A percentile compares a stretch with the other conserved stretches of the same genome.
These are phyloP conservation scores for Xanthoconium purpureum DNA, from an alignment of 768 basidiomycete genomes.

Conservation along the genomic window DNA sequence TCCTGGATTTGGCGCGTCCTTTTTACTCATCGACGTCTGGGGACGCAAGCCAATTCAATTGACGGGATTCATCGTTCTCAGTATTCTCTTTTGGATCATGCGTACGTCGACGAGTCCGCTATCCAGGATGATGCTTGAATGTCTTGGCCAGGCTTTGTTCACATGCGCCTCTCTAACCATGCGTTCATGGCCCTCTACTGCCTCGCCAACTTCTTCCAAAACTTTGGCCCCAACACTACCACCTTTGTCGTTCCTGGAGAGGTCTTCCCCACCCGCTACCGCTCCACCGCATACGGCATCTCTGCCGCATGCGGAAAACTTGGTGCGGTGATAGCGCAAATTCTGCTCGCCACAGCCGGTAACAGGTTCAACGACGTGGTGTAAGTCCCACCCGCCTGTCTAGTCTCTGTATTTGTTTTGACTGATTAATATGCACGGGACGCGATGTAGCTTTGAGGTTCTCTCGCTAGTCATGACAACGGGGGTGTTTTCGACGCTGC, in stretches of 20 bases:
- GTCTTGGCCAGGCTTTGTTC: background rate
- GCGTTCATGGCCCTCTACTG: background rate
- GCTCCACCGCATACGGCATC: background rate
- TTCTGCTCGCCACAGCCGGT: background rate
- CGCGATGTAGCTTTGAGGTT: background rate
- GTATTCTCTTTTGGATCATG: background rate
- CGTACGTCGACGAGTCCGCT: background rate
- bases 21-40: background rate
- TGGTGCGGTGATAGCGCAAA: background rate
- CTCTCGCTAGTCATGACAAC: background rate
- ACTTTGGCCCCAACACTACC: background rate
- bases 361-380: background rate
- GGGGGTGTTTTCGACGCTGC: background rate
- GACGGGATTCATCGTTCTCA: background rate
- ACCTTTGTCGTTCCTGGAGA: background rate
- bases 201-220: background rate
- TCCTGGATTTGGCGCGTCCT: background rate
- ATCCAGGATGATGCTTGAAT: background rate
- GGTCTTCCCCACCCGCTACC: background rate
- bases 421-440: background rate
- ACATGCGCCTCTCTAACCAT: background rate
- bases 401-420: background rate
- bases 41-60: background rate
- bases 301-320: background rate
- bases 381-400: background rate